Percentiles rank a stretch among this genome's conserved stretches.
phyloP scores from a whole-genome alignment of 345 rosid genomes.

The Streptanthus diversifolius region DNA sequence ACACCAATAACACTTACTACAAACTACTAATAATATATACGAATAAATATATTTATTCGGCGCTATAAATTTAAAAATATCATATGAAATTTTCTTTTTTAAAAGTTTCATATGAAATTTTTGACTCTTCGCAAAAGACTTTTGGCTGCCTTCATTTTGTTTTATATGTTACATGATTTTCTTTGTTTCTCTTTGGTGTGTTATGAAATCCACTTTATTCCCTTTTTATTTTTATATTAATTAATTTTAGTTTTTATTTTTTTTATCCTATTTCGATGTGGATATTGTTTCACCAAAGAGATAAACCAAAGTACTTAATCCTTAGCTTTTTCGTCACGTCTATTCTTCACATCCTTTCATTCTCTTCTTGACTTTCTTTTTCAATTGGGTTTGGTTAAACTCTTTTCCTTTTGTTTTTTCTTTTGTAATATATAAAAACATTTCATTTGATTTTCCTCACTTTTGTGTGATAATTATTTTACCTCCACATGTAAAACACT shows the following conservation, averaged over 20 bases:
- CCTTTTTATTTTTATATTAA: conserved; percentile 4
- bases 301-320: not conserved
- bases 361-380: conserved; percentile 28
- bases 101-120: not conserved
- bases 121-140: not conserved
- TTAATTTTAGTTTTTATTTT: not conserved
- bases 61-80: not conserved
- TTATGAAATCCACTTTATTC: conserved; percentile 31
- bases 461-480: not conserved
- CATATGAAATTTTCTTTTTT: not conserved
- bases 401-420: not conserved
- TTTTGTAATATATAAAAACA: not conserved
- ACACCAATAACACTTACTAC: not conserved
- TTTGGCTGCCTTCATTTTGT: conserved; percentile 28
- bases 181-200: conserved; percentile 24
- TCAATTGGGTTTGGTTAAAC: not conserved
- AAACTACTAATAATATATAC: not conserved
- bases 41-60: not conserved
- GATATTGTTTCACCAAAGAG: conserved; percentile 24
- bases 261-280: conserved; percentile 1
- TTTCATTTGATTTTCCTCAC: not conserved
- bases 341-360: conserved; percentile 35
- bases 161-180: conserved; percentile 17
- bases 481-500: not conserved
- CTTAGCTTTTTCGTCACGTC: conserved; percentile 26